Percentiles rank a stretch among this genome's conserved stretches.
Evolutionary conservation across 345 rosid genomes (phyloP).

Genomic region (Lepidium didymum): DNA sequence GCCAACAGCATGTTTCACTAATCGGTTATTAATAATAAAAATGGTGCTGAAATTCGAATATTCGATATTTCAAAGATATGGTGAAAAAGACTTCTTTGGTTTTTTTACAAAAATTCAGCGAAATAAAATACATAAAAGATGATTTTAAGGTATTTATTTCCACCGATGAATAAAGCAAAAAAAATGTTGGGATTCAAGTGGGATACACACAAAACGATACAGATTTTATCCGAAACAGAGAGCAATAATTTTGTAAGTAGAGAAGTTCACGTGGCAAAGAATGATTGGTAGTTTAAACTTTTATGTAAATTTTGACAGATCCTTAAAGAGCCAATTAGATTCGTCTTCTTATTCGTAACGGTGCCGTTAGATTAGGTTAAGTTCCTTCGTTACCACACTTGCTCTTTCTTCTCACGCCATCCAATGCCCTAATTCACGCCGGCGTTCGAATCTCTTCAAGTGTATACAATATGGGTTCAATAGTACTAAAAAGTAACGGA

Average conservation of each 20-base stretch:
- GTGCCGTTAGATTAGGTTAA: constrained; percentile 20
- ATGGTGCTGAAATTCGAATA: too few relatives aligned
- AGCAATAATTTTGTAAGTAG: constrained; percentile 19
- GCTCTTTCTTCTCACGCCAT: constrained; percentile 8
- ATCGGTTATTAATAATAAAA: too few relatives aligned
- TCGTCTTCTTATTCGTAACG: constrained; percentile 15
- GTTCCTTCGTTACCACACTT: constrained; percentile 4
- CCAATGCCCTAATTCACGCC: not conserved
- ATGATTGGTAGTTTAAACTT: constrained; percentile 5
- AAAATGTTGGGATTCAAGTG: constrained; percentile 11
- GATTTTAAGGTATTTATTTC: not conserved
- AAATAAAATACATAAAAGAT: not conserved
- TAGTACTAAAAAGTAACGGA: not conserved
- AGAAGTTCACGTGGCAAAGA: constrained; percentile 4
- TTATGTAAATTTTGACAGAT: constrained; percentile 19
- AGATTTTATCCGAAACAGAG: constrained; percentile 22
- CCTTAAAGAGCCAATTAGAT: constrained; percentile 16
- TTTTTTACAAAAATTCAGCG: not conserved
- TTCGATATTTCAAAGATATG: too few relatives aligned
- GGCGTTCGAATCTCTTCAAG: not conserved
- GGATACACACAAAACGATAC: constrained; percentile 22
- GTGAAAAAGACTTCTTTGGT: too few relatives aligned
- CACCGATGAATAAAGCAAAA: not conserved
- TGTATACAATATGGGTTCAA: not conserved
- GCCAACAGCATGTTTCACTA: too few relatives aligned